Conservation (phyloP, 139 green algal species). For the Deuterostichococcus epilithicus region DNA sequence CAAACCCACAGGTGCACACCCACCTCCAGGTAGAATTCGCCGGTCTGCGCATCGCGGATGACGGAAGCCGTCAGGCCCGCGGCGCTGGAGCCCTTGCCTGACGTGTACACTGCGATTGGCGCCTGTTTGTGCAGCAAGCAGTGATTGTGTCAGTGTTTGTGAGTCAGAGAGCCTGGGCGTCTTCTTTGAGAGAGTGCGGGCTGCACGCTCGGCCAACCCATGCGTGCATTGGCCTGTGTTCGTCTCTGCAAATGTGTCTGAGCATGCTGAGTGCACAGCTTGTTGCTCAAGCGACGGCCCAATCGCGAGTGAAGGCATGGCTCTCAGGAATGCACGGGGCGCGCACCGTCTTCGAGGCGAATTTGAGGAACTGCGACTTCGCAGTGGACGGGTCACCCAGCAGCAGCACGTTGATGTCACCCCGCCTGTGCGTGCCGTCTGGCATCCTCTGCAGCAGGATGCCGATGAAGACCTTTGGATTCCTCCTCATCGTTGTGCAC, state of each 20-base stretch:
- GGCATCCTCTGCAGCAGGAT: slow-evolving; percentile 72
- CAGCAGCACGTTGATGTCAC: slow-evolving; percentile 98
- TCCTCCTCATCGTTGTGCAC: no score
- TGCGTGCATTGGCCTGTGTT: no score
- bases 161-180: no score
- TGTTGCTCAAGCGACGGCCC: no score
- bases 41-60: slow-evolving; percentile 59
- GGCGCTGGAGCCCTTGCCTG: slow-evolving; percentile 91
- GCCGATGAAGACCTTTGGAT: no score
- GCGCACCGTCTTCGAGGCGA: slow-evolving; percentile 64
- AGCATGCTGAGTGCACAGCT: no score
- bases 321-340: no score
- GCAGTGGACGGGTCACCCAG: slow-evolving; percentile 96
- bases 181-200: no score
- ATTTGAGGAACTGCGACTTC: slow-evolving; percentile 99
- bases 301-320: no score
- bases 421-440: slow-evolving; percentile 80
- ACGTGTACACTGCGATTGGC: slow-evolving; percentile 95
- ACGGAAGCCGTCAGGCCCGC: slow-evolving; percentile 93
- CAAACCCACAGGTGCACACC: neutral
- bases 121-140: slow-evolving; percentile 30
- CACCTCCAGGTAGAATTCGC: slow-evolving; percentile 81
- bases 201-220: no score
- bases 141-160: no score
- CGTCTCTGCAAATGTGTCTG: neutral